Conservation (phyloP, 2,329 filamentous ascomycete species). For the Volutella citrinella region DNA sequence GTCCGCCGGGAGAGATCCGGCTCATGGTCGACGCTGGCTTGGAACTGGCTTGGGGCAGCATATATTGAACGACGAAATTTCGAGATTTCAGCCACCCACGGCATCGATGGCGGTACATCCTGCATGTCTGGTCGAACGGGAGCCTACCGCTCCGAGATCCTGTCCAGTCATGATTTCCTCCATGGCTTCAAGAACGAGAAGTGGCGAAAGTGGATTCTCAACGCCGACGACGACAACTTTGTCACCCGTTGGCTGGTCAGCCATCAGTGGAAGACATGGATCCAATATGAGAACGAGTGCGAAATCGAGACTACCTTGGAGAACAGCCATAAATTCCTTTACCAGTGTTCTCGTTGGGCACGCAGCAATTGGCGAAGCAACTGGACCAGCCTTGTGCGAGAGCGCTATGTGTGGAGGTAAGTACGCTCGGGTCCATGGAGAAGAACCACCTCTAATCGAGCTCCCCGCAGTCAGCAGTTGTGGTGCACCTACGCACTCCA, state of each 20-base stretch:
- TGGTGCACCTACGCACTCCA: slow-evolving; percentile 95
- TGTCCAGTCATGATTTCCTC: slow-evolving; percentile 81
- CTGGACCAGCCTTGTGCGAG: slow-evolving; percentile 81
- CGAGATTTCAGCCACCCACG: slow-evolving; percentile 92
- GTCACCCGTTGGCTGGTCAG: slow-evolving; percentile 94
- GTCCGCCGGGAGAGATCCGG: slow-evolving; percentile 66
- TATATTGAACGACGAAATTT: slow-evolving; percentile 96
- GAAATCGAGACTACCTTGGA: slow-evolving; percentile 92
- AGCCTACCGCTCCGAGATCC: slow-evolving; percentile 84
- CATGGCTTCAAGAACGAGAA: slow-evolving; percentile 88
- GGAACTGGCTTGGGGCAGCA: slow-evolving; percentile 86
- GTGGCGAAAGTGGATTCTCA: slow-evolving; percentile 85
- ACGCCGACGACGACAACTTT: slow-evolving; percentile 98
- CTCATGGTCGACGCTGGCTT: slow-evolving; percentile 61
- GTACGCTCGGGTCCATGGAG: too few relatives aligned
- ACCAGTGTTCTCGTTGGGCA: slow-evolving; percentile 92
- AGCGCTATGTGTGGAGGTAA: slow-evolving; percentile 84
- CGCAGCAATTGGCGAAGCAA: slow-evolving; percentile 98
- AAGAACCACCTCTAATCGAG: too few relatives aligned
- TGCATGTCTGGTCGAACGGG: slow-evolving; percentile 95
- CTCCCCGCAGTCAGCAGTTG: slow-evolving; percentile 70
- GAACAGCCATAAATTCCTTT: slow-evolving; percentile 82
- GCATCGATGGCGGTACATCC: slow-evolving; percentile 92
- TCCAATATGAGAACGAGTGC: slow-evolving; percentile 89
- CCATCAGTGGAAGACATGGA: slow-evolving; percentile 89